These are phyloP conservation scores for Austroboletus niveus DNA, from an alignment of 1,284 basidiomycete genomes.

Conservation along the genomic window DNA sequence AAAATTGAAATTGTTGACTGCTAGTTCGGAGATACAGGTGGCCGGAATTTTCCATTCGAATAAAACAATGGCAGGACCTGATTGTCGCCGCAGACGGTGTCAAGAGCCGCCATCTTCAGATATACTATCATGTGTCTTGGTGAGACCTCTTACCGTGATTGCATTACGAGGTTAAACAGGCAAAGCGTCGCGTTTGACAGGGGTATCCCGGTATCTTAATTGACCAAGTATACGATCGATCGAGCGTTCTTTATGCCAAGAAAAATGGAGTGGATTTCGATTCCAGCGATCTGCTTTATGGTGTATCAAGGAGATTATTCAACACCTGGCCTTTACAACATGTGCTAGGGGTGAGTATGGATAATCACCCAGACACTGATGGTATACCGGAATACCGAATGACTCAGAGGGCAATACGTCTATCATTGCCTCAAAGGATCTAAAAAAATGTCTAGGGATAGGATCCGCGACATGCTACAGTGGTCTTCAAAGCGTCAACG, in stretches of 20 bases:
- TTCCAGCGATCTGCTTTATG: constrained; percentile 25
- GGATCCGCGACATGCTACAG: constrained; percentile 30
- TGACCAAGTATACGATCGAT: constrained; percentile 33
- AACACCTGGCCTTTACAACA: neutral
- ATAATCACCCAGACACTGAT: neutral
- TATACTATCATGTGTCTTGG: constrained; percentile 13
- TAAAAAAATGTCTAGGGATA: constrained; percentile 19
- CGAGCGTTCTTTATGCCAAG: constrained; percentile 28
- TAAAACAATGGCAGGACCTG: neutral
- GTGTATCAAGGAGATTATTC: constrained; percentile 11
- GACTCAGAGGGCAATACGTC: constrained; percentile 23
- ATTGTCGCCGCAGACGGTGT: constrained; percentile 24
- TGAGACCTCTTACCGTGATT: neutral
- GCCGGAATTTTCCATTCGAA: constrained; percentile 22
- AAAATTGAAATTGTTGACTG: too few relatives aligned
- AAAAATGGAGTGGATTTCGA: constrained; percentile 26
- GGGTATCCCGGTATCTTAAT: constrained; percentile 20
- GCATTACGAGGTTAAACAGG: neutral
- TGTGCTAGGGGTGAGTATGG: neutral
- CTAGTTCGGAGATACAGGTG: neutral
- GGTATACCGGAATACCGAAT: constrained; percentile 21
- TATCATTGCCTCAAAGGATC: constrained; percentile 24
- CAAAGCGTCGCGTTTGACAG: constrained; percentile 8
- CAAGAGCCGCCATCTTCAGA: constrained; percentile 21
- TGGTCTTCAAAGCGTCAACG: constrained; percentile 20